These are phyloP conservation scores for Fusarium nygamai DNA, from an alignment of 2,329 filamentous ascomycete species.

Conservation along the genomic window DNA sequence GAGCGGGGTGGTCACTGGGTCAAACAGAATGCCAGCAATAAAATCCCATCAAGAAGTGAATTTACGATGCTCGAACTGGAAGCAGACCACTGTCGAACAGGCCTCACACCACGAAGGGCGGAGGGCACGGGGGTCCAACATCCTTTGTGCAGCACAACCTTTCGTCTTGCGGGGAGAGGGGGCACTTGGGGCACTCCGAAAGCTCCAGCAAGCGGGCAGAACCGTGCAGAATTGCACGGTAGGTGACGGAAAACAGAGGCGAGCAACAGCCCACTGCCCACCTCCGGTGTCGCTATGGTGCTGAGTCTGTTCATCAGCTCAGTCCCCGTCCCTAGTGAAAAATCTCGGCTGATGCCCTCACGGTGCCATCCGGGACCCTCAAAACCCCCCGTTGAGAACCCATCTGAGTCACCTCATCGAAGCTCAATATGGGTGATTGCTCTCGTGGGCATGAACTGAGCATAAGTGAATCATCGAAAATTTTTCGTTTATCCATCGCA, in stretches of 20 bases:
- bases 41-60: conserved; percentile 28
- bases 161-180: conserved; percentile 32
- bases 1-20: conserved; percentile 29
- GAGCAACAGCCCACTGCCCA: conserved; percentile 45
- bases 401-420: conserved; percentile 44
- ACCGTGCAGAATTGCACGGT: conserved; percentile 43
- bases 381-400: conserved; percentile 23
- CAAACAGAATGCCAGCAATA: conserved; percentile 30
- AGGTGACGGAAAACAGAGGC: conserved; percentile 38
- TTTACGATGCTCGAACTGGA: conserved; percentile 32
- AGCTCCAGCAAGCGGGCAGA: conserved; percentile 39
- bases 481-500: conserved; percentile 28
- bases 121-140: conserved; percentile 27
- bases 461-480: conserved; percentile 31
- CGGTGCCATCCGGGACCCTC: conserved; percentile 44
- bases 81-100: conserved; percentile 38
- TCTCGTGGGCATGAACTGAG: conserved; percentile 34
- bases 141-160: conserved; percentile 32
- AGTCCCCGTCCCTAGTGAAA: conserved; percentile 41
- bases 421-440: conserved; percentile 30
- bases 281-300: conserved; percentile 45
- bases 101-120: conserved; percentile 40
- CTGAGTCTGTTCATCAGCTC: conserved; percentile 38
- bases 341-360: conserved; percentile 45
- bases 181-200: conserved; percentile 32